Evolutionary conservation across 345 rosid species (phyloP).

Genomic region (Boechera retrofracta): DNA sequence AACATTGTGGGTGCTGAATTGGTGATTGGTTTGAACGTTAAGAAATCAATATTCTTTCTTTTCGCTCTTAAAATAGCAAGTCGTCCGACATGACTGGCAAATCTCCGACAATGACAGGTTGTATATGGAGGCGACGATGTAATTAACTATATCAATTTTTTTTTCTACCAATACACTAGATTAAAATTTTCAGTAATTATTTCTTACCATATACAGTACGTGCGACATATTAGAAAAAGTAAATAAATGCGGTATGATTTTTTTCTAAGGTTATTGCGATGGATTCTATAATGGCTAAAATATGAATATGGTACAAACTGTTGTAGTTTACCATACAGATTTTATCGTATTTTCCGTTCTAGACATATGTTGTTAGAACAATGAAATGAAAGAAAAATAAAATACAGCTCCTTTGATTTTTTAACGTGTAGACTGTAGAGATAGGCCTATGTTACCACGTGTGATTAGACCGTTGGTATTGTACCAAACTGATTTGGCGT

Average conservation of each 20-base stretch:
- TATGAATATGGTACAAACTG: neutral
- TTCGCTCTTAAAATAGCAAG: conserved; percentile 18
- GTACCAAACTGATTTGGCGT: neutral
- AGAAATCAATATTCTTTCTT: neutral
- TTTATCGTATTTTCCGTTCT: neutral
- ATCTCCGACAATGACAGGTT: conserved; percentile 25
- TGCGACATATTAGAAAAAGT: neutral
- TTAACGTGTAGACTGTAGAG: conserved; percentile 20
- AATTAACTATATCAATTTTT: neutral
- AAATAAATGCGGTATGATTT: neutral
- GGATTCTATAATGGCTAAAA: neutral
- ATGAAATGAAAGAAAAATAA: neutral
- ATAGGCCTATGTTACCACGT: conserved; percentile 35
- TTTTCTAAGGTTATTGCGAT: neutral
- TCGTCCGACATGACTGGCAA: conserved; percentile 29
- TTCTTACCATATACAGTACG: neutral
- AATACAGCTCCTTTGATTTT: neutral
- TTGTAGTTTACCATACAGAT: neutral
- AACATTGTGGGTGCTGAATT: conserved; percentile 2
- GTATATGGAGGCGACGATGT: neutral
- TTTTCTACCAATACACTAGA: neutral
- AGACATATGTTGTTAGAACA: neutral
- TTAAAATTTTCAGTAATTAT: neutral
- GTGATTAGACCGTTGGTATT: conserved; percentile 17
- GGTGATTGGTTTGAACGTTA: conserved; percentile 27